Conservation (phyloP, 371 early-diverging fungal species). For the Neoconidiobolus thromboides region DNA sequence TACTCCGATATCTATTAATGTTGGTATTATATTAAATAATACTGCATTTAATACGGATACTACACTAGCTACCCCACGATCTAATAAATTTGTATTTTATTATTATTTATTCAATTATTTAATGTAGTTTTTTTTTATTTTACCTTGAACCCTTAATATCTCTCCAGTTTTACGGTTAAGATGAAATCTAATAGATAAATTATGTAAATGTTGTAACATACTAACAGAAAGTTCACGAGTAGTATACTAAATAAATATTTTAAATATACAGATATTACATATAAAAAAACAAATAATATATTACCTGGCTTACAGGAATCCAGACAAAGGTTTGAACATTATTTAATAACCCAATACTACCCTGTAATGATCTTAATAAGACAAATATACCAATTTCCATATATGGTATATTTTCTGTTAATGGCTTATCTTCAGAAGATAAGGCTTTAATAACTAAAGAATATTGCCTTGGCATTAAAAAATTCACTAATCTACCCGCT, state of each 20-base stretch:
- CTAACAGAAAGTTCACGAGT: constrained; percentile 65
- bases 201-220: constrained; percentile 74
- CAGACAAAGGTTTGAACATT: constrained; percentile 61
- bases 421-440: background rate
- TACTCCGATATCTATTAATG: constrained; percentile 65
- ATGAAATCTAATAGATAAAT: constrained; percentile 69
- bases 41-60: constrained; percentile 61
- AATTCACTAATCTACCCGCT: background rate
- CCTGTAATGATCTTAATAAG: constrained; percentile 49
- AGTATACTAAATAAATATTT: constrained; percentile 25
- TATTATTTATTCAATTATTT: background rate
- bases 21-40: constrained; percentile 76
- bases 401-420: background rate
- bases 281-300: background rate
- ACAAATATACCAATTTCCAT: constrained; percentile 24
- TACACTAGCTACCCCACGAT: constrained; percentile 68
- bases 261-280: too few relatives aligned
- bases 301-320: constrained; percentile 70
- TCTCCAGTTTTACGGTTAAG: constrained; percentile 90
- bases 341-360: constrained; percentile 60
- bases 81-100: constrained; percentile 20
- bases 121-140: background rate
- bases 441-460: constrained; percentile 15
- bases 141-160: constrained; percentile 51
- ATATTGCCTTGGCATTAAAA: constrained; percentile 19